Base-by-base conservation (phyloP, 2,329 filamentous ascomycete species). In the Atkinsonella hypoxylon region DNA sequence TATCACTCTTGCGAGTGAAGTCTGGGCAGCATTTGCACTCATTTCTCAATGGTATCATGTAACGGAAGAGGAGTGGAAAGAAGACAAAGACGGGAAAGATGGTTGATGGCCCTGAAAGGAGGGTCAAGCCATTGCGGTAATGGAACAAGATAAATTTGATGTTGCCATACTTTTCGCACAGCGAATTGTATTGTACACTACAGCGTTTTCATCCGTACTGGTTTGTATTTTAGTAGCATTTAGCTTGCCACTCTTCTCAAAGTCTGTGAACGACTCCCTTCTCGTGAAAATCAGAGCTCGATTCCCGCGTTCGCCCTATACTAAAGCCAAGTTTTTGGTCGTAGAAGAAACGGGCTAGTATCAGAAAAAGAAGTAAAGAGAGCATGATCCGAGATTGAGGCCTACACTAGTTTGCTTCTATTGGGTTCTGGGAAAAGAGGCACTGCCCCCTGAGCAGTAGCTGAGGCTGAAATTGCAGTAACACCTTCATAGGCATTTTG, bases 31-130 rank as follows among this genome's bases (percentile, higher is more conserved):
- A 0, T 63, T 73, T 13, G 69, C 71, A 1, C 51, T 65, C 4
- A 46, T 67, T 2, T 64, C 70, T 4, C 65, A 69, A 54, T 68
- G 61, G 56, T 63, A 68, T 17, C 71, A 73, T 48, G 59, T 66
- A 46, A 66, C 67, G 1, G 70, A 73, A 36, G 69, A 72, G 42
- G 69, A 74, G 48, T 74, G 69, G 68, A 66, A 65, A 48, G 63
- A 66, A 12, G 55, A 64, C 4, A 64, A 68, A 4, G 64, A 68
- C 44, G 51, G 20, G 9, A 56, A 54, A 18, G 18, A 17, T 49
- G 40, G 47, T 12, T 49, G 40, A 49, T 12, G 30, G n/a, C 13
- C 31, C 12, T n/a, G 43, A 7, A 11, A 38, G 3, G 32, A 17
- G 18, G 11, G 30, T 13, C 20, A 10, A 10, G 4, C 1, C 26